Evolutionary conservation across 2,329 filamentous ascomycete genomes (phyloP), one percentile per base, ranked within the genome.

Genomic region (Penicillium nordicum): DNA sequence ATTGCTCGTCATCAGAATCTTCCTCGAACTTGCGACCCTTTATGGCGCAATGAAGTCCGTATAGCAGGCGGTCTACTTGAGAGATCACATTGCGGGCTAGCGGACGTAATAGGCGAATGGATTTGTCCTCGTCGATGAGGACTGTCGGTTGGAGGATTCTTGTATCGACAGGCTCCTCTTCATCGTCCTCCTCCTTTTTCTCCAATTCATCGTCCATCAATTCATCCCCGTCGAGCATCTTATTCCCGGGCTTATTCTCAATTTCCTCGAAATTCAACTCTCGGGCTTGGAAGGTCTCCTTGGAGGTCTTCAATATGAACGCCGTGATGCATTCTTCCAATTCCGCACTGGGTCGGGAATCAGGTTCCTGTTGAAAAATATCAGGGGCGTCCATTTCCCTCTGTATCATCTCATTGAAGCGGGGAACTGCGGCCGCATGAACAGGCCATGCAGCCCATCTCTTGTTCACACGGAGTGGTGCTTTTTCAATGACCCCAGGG

Each of bases 371-470:
- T 51, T 78, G 80, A 32, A 84, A 75, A 0, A 80, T 85, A 66
- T 80, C 84, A 12, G 65, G 68, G 30, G 84, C 81, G 51, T 82
- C 75, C 7, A 78, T 75, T 47, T 84, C 79, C 8, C 69, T 58
- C 70, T 76, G 62, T 77, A 79, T 50, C 78, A 70, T 49, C 58
- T 89, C 81, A 21, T 77, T 76, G 14, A 79, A 77, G 16, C 78
- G 75, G 1, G 89, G 89, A 8, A 94, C 85, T 27, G 81, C 75
- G 8, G 78, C 74, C 5, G 82, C 78, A 21, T 80, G 79, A 67
- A 95, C 72, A 5, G 93, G 93, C 93, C 93, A 97, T 0, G 92
- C 89, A 18, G 89, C 90, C 92, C 93, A 97, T 5, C 69, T 62
- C 57, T 82, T 84, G 0, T 83, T 66, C 1, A 82, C 79, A 16